Percentiles rank a stretch among this genome's conserved stretches.
Evolutionary conservation across 768 basidiomycete species (phyloP).

Genomic region (Leccinum pellstonianum): DNA sequence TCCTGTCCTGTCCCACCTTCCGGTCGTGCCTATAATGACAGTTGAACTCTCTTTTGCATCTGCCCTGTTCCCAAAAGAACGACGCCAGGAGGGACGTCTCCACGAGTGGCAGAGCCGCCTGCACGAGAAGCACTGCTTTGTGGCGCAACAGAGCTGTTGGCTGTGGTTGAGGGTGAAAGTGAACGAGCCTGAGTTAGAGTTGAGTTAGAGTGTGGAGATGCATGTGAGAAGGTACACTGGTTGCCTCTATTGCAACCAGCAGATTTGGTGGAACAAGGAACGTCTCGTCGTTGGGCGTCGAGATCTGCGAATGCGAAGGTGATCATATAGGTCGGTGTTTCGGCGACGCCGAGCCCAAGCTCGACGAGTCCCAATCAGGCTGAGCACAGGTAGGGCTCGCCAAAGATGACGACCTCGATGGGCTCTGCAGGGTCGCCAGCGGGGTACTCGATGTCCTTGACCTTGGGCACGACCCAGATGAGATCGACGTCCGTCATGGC

Average conservation of each 20-base stretch:
- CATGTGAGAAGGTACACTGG: no score
- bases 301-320: slow-evolving; percentile 61
- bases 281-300: slow-evolving; percentile 47
- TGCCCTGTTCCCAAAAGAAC: slow-evolving; percentile 47
- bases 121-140: no score
- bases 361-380: slow-evolving; percentile 76
- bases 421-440: slow-evolving; percentile 89
- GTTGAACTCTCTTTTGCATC: slow-evolving; percentile 44
- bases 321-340: slow-evolving; percentile 45
- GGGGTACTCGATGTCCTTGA: slow-evolving; percentile 92
- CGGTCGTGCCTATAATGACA: slow-evolving; percentile 44
- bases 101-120: neutral
- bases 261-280: slow-evolving; percentile 36
- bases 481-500: slow-evolving; percentile 97
- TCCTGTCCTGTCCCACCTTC: no score
- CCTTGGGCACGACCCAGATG: slow-evolving; percentile 92
- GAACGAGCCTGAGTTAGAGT: no score
- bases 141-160: no score
- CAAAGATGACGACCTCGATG: slow-evolving; percentile 95
- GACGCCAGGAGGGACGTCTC: slow-evolving; percentile 32
- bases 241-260: no score
- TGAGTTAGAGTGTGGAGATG: no score
- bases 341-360: slow-evolving; percentile 40
- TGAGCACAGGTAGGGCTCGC: slow-evolving; percentile 83
- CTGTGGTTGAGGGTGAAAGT: no score